Evolutionary conservation across 2,329 filamentous ascomycete genomes (phyloP).

Genomic region (Trichophyton rubrum): DNA sequence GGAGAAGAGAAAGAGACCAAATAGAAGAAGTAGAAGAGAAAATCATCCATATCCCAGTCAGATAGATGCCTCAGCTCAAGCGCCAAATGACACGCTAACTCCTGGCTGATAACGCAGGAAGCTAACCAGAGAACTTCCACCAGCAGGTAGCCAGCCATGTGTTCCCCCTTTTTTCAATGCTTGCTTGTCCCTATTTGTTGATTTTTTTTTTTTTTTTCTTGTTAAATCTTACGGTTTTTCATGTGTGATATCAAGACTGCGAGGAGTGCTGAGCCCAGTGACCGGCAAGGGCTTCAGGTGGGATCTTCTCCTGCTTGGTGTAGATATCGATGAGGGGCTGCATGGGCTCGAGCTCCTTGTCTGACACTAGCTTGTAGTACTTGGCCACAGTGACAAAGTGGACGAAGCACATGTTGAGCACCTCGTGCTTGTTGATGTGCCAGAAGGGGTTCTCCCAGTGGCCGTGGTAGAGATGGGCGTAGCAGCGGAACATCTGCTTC

Average conservation of each 20-base stretch:
- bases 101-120: background rate
- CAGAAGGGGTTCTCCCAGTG: slow-evolving; percentile 81
- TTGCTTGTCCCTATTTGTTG: background rate
- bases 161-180: background rate
- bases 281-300: slow-evolving; percentile 46
- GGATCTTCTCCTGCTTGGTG: slow-evolving; percentile 78
- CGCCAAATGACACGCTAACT: background rate
- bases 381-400: slow-evolving; percentile 73
- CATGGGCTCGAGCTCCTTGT: slow-evolving; percentile 90
- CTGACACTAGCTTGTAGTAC: slow-evolving; percentile 69
- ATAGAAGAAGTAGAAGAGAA: background rate
- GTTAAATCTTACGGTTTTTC: background rate
- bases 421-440: slow-evolving; percentile 57
- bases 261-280: slow-evolving; percentile 29
- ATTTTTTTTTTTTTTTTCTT: background rate
- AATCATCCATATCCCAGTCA: background rate
- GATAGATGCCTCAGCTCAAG: background rate
- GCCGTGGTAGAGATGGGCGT: slow-evolving; percentile 94
- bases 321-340: slow-evolving; percentile 86
- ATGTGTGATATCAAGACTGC: background rate
- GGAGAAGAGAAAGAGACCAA: background rate
- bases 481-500: slow-evolving; percentile 97
- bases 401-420: slow-evolving; percentile 76
- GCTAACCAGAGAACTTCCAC: background rate
- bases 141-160: no score